phyloP scores from a whole-genome alignment of 1,139 yeast genomes.

The Saccharomyces hybrid region DNA sequence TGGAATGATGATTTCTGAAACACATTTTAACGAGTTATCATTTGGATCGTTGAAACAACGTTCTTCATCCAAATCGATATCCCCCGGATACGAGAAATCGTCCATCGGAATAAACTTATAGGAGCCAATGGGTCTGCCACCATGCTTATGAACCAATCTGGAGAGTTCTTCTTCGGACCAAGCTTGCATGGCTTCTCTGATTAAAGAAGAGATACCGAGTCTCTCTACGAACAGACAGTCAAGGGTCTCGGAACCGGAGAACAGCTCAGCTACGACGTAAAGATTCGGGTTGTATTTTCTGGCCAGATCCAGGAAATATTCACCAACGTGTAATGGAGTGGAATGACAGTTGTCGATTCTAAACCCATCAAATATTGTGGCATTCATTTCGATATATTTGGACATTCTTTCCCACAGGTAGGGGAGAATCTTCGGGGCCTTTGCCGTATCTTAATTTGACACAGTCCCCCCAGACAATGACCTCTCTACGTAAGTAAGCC shows the following conservation, averaged over 20 bases:
- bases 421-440: slow-evolving; percentile 71
- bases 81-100: slow-evolving; percentile 59
- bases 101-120: slow-evolving; percentile 70
- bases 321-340: slow-evolving; percentile 93
- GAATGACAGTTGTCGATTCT: slow-evolving; percentile 94
- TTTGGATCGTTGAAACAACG: slow-evolving; percentile 18
- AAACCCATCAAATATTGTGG: slow-evolving; percentile 77
- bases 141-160: slow-evolving; percentile 79
- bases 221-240: slow-evolving; percentile 87
- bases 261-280: slow-evolving; percentile 89
- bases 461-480: slow-evolving; percentile 97
- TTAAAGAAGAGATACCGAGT: slow-evolving; percentile 77
- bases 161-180: slow-evolving; percentile 84
- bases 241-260: slow-evolving; percentile 85
- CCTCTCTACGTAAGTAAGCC: slow-evolving; percentile 84
- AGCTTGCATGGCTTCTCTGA: slow-evolving; percentile 97
- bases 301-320: slow-evolving; percentile 78
- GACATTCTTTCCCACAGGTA: slow-evolving; percentile 84
- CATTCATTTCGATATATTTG: slow-evolving; percentile 64
- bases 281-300: slow-evolving; percentile 75
- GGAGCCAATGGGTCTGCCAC: slow-evolving; percentile 93
- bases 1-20: slow-evolving; percentile 59
- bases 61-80: slow-evolving; percentile 34
- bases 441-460: slow-evolving; percentile 83
- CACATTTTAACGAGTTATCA: slow-evolving; percentile 30